Conservation (phyloP, 202 grass and related monocot genomes). For the Brachypodium distachyon region DNA sequence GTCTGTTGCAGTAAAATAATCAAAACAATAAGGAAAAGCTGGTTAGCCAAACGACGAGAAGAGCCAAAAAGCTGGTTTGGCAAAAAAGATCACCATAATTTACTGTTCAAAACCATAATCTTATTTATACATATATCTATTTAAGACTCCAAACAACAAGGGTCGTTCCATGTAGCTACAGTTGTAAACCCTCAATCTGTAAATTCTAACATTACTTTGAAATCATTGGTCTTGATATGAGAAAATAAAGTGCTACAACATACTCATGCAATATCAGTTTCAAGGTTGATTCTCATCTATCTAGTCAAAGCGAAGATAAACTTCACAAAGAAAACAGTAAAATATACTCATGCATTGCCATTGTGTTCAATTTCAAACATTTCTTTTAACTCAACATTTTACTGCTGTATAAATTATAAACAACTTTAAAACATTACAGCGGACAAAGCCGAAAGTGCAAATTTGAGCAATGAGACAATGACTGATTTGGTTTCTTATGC, state of each 20-base stretch:
- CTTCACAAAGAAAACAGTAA: neutral
- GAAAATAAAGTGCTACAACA: neutral
- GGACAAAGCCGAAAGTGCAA: neutral
- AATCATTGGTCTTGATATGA: neutral
- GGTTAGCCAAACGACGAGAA: too few relatives aligned
- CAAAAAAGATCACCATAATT: too few relatives aligned
- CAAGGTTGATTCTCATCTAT: neutral
- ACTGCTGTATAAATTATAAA: neutral
- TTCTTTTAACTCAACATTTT: neutral
- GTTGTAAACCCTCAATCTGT: neutral
- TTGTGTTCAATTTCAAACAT: neutral
- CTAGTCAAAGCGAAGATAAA: neutral
- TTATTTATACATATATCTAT: neutral
- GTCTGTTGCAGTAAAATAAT: too few relatives aligned
- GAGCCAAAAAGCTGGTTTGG: too few relatives aligned
- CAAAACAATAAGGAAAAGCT: too few relatives aligned
- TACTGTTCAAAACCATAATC: neutral
- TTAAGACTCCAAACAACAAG: neutral
- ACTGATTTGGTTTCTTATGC: neutral
- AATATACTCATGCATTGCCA: too few relatives aligned
- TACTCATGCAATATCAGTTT: neutral
- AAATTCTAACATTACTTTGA: neutral
- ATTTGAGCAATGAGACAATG: neutral
- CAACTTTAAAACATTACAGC: conserved; percentile 1
- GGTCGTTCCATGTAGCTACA: conserved; percentile 6